A percentile compares a stretch with the other conserved stretches of the same genome.
These are phyloP conservation scores for Zygoascus biomembranicola DNA, from an alignment of 805 yeast genomes.

Conservation along the genomic window DNA sequence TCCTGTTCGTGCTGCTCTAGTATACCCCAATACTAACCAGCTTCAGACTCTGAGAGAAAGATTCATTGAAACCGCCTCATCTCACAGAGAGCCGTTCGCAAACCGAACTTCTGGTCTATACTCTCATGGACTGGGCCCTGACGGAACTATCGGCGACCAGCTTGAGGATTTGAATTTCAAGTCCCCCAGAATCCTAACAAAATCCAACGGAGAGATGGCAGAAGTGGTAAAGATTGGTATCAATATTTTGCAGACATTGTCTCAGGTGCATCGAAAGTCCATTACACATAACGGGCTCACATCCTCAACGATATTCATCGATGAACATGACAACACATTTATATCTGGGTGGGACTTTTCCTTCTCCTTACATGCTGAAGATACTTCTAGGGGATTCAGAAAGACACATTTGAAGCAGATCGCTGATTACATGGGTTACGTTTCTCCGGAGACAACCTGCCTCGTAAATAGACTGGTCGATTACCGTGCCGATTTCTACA, in stretches of 20 bases:
- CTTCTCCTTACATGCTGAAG: conserved; percentile 36
- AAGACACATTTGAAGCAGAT: conserved; percentile 33
- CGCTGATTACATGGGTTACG: conserved; percentile 36
- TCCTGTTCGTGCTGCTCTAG: conserved; percentile 15
- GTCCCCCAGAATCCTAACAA: neutral
- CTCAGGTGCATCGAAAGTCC: conserved; percentile 33
- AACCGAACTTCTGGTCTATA: neutral
- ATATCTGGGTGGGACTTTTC: conserved; percentile 44
- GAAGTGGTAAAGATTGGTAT: conserved; percentile 22
- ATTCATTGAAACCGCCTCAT: conserved; percentile 2
- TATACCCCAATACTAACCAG: conserved; percentile 14
- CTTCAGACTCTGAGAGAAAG: conserved; percentile 16
- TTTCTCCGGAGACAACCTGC: conserved; percentile 44
- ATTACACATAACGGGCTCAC: conserved; percentile 43
- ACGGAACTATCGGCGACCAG: neutral
- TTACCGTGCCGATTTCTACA: conserved; percentile 41
- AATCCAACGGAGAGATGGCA: conserved; percentile 14
- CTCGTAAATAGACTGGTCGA: conserved; percentile 34
- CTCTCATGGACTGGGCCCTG: neutral
- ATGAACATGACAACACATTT: conserved; percentile 30
- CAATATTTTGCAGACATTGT: conserved; percentile 21
- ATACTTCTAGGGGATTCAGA: conserved; percentile 35
- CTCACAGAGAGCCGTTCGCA: neutral
- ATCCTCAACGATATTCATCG: conserved; percentile 32
- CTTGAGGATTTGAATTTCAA: neutral